A percentile compares a stretch with the other conserved stretches of the same genome.
Conservation (phyloP, 495 filamentous ascomycete genomes). For the Margaritispora aquatica region DNA sequence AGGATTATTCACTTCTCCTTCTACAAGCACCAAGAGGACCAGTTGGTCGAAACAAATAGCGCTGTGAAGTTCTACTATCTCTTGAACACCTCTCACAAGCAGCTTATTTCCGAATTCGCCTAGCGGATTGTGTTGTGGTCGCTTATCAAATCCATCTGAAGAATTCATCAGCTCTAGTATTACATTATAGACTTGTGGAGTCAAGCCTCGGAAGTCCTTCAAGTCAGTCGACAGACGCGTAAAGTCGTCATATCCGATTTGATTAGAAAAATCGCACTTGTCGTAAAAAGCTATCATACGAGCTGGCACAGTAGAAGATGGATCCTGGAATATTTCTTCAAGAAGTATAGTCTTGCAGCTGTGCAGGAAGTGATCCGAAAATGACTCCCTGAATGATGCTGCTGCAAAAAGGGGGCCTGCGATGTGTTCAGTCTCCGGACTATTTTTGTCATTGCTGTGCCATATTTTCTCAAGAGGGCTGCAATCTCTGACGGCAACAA, state of each 20-base stretch:
- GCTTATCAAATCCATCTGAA: constrained; percentile 31
- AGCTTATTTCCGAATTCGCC: constrained; percentile 67
- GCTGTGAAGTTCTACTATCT: constrained; percentile 62
- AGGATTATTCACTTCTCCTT: constrained; percentile 64
- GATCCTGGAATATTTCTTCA: constrained; percentile 64
- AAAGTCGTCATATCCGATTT: constrained; percentile 66
- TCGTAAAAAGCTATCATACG: constrained; percentile 68
- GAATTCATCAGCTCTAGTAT: constrained; percentile 33
- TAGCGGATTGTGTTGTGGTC: constrained; percentile 35
- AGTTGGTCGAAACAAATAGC: constrained; percentile 74
- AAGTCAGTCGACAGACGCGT: constrained; percentile 45
- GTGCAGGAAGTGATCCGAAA: constrained; percentile 56
- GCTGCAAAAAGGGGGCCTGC: constrained; percentile 17
- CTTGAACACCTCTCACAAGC: constrained; percentile 68
- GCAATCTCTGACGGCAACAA: constrained; percentile 72
- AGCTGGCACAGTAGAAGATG: constrained; percentile 56
- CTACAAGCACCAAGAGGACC: constrained; percentile 75
- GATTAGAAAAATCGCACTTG: constrained; percentile 61
- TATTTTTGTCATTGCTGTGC: constrained; percentile 38
- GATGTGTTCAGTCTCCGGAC: constrained; percentile 4
- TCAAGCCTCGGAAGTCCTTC: constrained; percentile 48
- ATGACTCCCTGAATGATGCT: constrained; percentile 32
- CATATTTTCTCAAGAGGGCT: constrained; percentile 66
- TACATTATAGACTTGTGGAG: constrained; percentile 46
- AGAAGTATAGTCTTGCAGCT: constrained; percentile 53